These are phyloP conservation scores for Hagleromyces aurorensis DNA, from an alignment of 805 yeast genomes.

Conservation along the genomic window DNA sequence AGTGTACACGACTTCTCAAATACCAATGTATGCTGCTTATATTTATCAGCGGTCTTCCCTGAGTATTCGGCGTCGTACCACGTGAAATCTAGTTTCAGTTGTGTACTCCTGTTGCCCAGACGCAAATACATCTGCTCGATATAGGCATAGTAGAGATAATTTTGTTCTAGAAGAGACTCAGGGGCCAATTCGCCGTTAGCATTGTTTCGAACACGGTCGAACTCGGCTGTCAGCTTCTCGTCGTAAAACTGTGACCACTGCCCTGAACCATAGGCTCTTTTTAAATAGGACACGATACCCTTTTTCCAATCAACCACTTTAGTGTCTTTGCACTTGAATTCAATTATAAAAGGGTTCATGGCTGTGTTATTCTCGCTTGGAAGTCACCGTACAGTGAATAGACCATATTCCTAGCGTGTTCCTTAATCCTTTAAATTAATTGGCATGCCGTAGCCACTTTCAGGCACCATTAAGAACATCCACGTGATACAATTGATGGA, in stretches of 20 bases:
- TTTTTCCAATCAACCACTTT: conserved; percentile 27
- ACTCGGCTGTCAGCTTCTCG: conserved; percentile 19
- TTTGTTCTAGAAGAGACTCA: conserved; percentile 27
- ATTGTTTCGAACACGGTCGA: conserved; percentile 24
- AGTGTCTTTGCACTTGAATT: conserved; percentile 25
- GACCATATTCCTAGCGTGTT: too few relatives aligned
- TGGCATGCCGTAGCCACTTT: too few relatives aligned
- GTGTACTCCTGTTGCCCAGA: conserved; percentile 53
- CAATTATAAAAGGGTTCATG: conserved; percentile 23
- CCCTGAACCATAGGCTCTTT: conserved; percentile 25
- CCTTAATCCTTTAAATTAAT: too few relatives aligned
- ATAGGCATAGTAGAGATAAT: conserved; percentile 67
- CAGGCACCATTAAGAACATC: too few relatives aligned
- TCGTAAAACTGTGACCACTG: conserved; percentile 28
- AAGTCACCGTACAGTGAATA: too few relatives aligned
- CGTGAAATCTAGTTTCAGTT: conserved; percentile 53
- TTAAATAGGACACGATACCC: conserved; percentile 24
- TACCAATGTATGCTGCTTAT: conserved; percentile 71
- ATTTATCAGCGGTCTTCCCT: conserved; percentile 27
- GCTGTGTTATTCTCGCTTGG: too few relatives aligned
- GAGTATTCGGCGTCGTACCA: conserved; percentile 73
- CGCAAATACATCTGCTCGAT: conserved; percentile 73
- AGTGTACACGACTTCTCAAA: conserved; percentile 84
- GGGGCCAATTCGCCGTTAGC: conserved; percentile 29
- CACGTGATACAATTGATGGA: too few relatives aligned